Evolutionary conservation across 805 yeast species (phyloP).

Genomic region (Torulaspora franciscae): DNA sequence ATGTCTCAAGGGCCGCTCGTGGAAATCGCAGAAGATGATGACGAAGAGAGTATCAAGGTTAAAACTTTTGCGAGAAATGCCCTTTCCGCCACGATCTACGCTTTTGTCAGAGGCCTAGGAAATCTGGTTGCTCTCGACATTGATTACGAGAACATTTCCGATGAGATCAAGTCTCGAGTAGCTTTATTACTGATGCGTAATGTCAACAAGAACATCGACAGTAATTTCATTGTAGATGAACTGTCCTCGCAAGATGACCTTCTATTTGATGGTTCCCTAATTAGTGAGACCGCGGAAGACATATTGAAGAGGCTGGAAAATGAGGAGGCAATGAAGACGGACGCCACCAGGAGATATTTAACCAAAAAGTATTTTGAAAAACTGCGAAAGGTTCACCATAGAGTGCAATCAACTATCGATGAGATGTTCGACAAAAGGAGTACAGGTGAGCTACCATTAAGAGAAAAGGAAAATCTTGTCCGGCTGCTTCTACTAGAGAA

Average conservation of each 20-base stretch:
- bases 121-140: slow-evolving; percentile 65
- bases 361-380: slow-evolving; percentile 41
- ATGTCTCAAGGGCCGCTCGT: slow-evolving; percentile 46
- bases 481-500: slow-evolving; percentile 66
- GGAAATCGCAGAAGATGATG: slow-evolving; percentile 2
- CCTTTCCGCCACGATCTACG: slow-evolving; percentile 60
- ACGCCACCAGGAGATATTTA: slow-evolving; percentile 37
- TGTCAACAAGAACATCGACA: slow-evolving; percentile 56
- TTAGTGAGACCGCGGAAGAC: slow-evolving; percentile 69
- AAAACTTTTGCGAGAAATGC: slow-evolving; percentile 45
- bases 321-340: slow-evolving; percentile 35
- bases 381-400: slow-evolving; percentile 34
- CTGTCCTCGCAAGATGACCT: slow-evolving; percentile 49
- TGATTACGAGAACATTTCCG: slow-evolving; percentile 58
- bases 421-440: slow-evolving; percentile 56
- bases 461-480: slow-evolving; percentile 72
- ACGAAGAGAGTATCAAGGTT: slow-evolving; percentile 4
- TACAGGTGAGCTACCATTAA: slow-evolving; percentile 48
- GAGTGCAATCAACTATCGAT: slow-evolving; percentile 47
- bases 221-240: slow-evolving; percentile 34
- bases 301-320: slow-evolving; percentile 43
- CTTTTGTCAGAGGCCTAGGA: slow-evolving; percentile 60
- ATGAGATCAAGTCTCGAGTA: slow-evolving; percentile 59
- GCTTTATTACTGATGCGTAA: slow-evolving; percentile 80
- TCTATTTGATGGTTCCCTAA: slow-evolving; percentile 68